Conservation (phyloP, 495 filamentous ascomycete species). For the Aspergillus sclerotioniger region DNA sequence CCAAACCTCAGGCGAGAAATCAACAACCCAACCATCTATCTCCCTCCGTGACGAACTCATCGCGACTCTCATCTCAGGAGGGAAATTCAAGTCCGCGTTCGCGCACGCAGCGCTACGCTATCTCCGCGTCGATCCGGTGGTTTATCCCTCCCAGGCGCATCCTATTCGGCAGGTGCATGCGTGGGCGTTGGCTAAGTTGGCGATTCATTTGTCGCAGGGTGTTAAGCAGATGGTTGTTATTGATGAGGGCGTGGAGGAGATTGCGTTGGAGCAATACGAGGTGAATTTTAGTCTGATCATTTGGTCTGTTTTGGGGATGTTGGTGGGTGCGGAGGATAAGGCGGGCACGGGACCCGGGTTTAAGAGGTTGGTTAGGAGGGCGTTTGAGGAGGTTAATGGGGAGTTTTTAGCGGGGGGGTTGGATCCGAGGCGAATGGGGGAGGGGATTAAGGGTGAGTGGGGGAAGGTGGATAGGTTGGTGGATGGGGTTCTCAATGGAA, state of each 20-base stretch:
- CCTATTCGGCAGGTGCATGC: conserved; percentile 45
- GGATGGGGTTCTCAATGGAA: conserved; percentile 8
- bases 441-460: conserved; percentile 33
- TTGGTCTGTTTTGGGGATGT: conserved; percentile 40
- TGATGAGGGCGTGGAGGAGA: conserved; percentile 12
- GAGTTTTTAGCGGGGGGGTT: conserved; percentile 31
- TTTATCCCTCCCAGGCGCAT: conserved; percentile 34
- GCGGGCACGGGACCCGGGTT: conserved; percentile 40
- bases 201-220: conserved; percentile 35
- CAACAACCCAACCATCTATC: conserved; percentile 41
- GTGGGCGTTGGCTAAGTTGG: conserved; percentile 40
- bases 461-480: conserved; percentile 35
- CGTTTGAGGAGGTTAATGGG: conserved; percentile 33
- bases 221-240: conserved; percentile 14
- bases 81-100: conserved; percentile 34
- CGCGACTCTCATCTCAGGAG: conserved; percentile 27
- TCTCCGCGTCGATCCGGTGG: conserved; percentile 35
- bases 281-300: conserved; percentile 36
- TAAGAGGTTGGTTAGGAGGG: conserved; percentile 26
- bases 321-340: conserved; percentile 36
- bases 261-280: conserved; percentile 20
- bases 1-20: conserved; percentile 28
- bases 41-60: conserved; percentile 41
- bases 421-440: conserved; percentile 29
- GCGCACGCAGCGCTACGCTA: conserved; percentile 40